Percentiles rank a stretch among this genome's conserved stretches.
These are phyloP conservation scores for Echium plantagineum DNA, from an alignment of 257 asterid genomes.

Conservation along the genomic window DNA sequence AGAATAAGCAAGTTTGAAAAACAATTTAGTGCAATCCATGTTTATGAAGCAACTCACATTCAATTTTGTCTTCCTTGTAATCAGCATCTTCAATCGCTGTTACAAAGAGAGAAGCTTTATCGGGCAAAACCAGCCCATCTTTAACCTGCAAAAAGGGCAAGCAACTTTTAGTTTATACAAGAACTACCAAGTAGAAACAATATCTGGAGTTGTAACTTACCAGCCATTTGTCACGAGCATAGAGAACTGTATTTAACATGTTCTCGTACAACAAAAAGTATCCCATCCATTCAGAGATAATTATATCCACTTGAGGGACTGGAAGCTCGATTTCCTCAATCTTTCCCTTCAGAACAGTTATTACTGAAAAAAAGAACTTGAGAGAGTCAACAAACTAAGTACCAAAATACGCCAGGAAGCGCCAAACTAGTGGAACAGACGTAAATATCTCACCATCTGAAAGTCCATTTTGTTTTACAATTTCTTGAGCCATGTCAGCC, in stretches of 20 bases:
- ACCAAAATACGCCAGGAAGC: conserved; percentile 2
- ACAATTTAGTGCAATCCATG: conserved; percentile 3
- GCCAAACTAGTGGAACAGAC: background rate
- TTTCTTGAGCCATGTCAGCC: conserved; percentile 86
- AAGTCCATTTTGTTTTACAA: conserved; percentile 60
- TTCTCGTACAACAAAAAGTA: conserved; percentile 80
- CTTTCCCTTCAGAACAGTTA: conserved; percentile 88
- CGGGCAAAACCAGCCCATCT: conserved; percentile 79
- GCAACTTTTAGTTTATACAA: background rate
- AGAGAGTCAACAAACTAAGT: background rate
- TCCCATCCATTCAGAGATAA: conserved; percentile 99
- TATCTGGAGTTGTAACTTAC: conserved; percentile 28
- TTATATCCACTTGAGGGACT: conserved; percentile 78
- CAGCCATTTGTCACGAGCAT: conserved; percentile 94
- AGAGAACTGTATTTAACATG: conserved; percentile 80
- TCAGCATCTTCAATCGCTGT: conserved; percentile 98
- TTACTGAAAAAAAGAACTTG: conserved; percentile 35
- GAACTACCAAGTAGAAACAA: background rate
- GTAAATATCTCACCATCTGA: conserved; percentile 47
- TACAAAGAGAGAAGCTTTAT: conserved; percentile 72
- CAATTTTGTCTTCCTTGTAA: conserved; percentile 92
- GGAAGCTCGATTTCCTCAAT: conserved; percentile 96
- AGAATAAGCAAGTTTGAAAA: background rate
- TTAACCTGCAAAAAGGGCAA: conserved; percentile 32
- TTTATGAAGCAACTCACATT: conserved; percentile 45